Evolutionary conservation across 2,329 filamentous ascomycete species (phyloP).

Genomic region (Cladophialophora immunda): DNA sequence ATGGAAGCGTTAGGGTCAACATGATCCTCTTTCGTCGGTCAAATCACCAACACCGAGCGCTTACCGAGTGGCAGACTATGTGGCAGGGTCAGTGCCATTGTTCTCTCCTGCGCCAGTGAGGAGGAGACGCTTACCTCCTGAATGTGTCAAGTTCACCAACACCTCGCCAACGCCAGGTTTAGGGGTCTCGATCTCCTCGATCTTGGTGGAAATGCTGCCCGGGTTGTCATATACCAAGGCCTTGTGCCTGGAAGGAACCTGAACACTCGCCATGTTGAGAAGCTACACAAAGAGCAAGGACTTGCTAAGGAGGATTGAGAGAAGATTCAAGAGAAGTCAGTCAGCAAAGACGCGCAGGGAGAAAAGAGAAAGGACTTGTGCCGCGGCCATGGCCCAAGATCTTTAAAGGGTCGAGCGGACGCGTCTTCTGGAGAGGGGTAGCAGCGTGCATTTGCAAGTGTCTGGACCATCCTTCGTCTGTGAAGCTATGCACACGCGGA

Average conservation of each 20-base stretch:
- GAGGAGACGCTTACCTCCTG: constrained; percentile 49
- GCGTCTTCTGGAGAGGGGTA: constrained; percentile 19
- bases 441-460: not conserved
- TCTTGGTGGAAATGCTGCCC: constrained; percentile 70
- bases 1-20: not conserved
- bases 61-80: constrained; percentile 65
- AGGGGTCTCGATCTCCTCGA: constrained; percentile 70
- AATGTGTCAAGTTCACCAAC: constrained; percentile 69
- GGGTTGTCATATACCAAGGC: constrained; percentile 72
- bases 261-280: constrained; percentile 47
- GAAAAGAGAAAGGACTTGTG: constrained; percentile 2
- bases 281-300: not conserved
- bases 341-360: not conserved
- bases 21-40: not conserved
- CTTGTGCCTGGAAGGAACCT: constrained; percentile 68
- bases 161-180: constrained; percentile 71
- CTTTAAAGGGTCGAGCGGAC: constrained; percentile 11
- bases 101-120: not conserved
- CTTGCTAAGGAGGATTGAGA: not conserved
- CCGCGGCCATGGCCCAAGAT: constrained; percentile 7
- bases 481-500: not conserved
- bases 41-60: not conserved
- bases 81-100: not conserved
- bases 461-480: not conserved
- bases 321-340: not conserved